These are phyloP conservation scores for Cyclotella distinguenda DNA, from an alignment of 108 stramenopile species.

Conservation along the genomic window DNA sequence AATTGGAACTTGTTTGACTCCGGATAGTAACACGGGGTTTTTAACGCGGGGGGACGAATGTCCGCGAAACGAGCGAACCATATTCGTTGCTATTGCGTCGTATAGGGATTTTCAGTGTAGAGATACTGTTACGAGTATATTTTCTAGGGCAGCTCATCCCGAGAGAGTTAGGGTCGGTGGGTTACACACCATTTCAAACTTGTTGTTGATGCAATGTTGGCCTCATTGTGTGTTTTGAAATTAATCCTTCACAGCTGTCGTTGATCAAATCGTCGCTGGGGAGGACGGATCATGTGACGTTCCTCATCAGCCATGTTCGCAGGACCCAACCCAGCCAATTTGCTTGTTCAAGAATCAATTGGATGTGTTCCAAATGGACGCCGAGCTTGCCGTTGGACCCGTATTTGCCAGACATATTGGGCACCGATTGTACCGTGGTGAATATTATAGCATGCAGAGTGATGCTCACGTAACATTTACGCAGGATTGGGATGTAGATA, in stretches of 20 bases:
- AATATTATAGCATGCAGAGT: conserved; percentile 78
- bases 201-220: too few species aligned
- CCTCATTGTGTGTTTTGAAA: neutral
- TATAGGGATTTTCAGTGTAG: conserved; percentile 53
- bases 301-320: conserved; percentile 34
- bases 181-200: neutral
- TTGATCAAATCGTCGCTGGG: conserved; percentile 48
- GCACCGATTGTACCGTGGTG: conserved; percentile 54
- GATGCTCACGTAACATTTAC: conserved; percentile 83
- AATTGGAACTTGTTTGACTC: conserved; percentile 43
- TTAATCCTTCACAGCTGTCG: conserved; percentile 10
- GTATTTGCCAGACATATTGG: conserved; percentile 61
- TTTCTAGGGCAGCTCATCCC: conserved; percentile 62
- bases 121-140: conserved; percentile 67
- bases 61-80: conserved; percentile 37
- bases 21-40: conserved; percentile 31
- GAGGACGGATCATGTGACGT: conserved; percentile 47
- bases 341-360: conserved; percentile 46
- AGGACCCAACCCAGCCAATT: conserved; percentile 42
- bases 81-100: conserved; percentile 52
- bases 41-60: conserved; percentile 41
- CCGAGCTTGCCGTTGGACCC: conserved; percentile 53
- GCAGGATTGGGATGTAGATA: conserved; percentile 64
- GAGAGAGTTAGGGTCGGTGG: conserved; percentile 59
- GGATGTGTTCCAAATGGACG: conserved; percentile 55